A percentile compares a stretch with the other conserved stretches of the same genome.
Evolutionary conservation across 352 stramenopile species (phyloP).

Genomic region (Ochromonadaceae sp.): DNA sequence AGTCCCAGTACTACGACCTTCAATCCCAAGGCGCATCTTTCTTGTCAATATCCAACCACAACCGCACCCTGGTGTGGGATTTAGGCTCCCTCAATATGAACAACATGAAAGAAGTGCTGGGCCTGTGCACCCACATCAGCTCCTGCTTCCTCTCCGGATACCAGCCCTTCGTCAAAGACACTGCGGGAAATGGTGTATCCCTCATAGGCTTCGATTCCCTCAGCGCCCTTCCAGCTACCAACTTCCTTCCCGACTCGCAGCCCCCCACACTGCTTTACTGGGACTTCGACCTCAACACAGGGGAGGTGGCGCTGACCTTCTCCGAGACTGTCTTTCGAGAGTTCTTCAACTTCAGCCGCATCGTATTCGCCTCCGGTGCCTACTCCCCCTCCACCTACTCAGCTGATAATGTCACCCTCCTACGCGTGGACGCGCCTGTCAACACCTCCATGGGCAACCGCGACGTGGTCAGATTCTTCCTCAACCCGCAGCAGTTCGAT

Average conservation of each 20-base stretch:
- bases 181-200: neutral
- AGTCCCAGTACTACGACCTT: neutral
- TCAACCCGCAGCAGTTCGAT: neutral
- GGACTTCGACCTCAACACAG: neutral
- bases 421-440: neutral
- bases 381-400: too few species aligned
- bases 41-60: neutral
- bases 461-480: neutral
- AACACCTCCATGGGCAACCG: neutral
- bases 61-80: neutral
- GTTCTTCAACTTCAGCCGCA: neutral
- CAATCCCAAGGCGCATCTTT: neutral
- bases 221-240: neutral
- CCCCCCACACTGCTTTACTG: neutral
- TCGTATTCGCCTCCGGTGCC: neutral
- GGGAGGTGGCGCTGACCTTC: neutral
- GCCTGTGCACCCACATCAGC: neutral
- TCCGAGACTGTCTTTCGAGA: slow-evolving; percentile 1
- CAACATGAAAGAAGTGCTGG: neutral
- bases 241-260: neutral
- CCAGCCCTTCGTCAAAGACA: slow-evolving; percentile 3
- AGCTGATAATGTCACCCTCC: neutral
- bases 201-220: neutral
- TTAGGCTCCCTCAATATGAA: slow-evolving; percentile 1
- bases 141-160: slow-evolving; percentile 1